A percentile compares a stretch with the other conserved stretches of the same genome.
Conservation (phyloP, 176 grass and related monocot genomes). For the Guadua angustifolia region DNA sequence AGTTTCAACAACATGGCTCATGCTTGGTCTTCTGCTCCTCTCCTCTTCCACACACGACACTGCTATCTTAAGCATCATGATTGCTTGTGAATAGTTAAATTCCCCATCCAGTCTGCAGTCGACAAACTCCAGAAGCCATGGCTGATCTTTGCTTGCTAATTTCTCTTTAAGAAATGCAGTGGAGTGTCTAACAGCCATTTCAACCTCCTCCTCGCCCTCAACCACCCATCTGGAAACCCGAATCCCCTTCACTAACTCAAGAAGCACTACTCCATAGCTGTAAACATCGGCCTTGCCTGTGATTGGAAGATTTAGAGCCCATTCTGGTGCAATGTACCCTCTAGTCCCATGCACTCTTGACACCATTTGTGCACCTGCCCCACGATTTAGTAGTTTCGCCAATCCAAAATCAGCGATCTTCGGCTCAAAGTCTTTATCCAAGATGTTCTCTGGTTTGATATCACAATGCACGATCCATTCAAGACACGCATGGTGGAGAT, state of each 20-base stretch:
- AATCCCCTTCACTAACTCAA: conserved; percentile 57
- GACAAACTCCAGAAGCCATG: conserved; percentile 51
- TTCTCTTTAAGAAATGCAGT: conserved; percentile 39
- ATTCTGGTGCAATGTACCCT: too few relatives aligned
- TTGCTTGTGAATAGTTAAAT: conserved; percentile 44
- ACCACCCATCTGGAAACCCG: conserved; percentile 41
- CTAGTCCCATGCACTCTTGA: too few relatives aligned
- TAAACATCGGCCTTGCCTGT: too few relatives aligned
- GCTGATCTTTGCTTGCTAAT: conserved; percentile 32
- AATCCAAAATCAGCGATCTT: too few relatives aligned
- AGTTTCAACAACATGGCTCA: conserved; percentile 37
- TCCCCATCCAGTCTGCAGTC: conserved; percentile 44
- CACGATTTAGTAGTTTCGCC: too few relatives aligned
- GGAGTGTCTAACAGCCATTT: conserved; percentile 25
- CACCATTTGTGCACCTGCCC: too few relatives aligned
- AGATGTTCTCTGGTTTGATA: too few relatives aligned
- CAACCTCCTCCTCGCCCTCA: conserved; percentile 26
- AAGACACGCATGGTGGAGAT: too few relatives aligned
- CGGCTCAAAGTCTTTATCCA: too few relatives aligned
- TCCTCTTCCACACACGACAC: conserved; percentile 57
- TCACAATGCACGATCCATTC: too few relatives aligned
- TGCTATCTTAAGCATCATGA: conserved; percentile 43
- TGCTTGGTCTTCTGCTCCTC: conserved; percentile 50
- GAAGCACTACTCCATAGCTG: too few relatives aligned
- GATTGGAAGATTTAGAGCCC: too few relatives aligned